Conservation (phyloP, 768 basidiomycete genomes). For the Lactarius deliciosus region DNA sequence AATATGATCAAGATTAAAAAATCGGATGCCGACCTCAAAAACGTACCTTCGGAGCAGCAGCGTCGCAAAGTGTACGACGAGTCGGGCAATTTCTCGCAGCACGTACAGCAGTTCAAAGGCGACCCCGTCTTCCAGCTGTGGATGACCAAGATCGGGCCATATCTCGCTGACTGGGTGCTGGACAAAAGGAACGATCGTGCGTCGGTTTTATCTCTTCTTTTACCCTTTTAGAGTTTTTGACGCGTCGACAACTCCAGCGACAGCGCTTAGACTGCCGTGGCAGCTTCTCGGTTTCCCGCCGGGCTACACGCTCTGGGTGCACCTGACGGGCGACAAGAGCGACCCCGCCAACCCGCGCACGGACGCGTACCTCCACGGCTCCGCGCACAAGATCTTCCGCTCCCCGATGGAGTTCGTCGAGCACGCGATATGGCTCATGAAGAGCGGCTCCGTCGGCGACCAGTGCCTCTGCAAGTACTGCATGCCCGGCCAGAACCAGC, state of each 20-base stretch:
- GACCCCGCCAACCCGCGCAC: constrained; percentile 22
- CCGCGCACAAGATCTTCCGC: constrained; percentile 16
- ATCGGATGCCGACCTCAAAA: neutral
- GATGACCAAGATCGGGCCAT: constrained; percentile 11
- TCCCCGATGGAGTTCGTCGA: constrained; percentile 27
- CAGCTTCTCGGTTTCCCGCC: constrained; percentile 8
- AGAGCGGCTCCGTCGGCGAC: neutral
- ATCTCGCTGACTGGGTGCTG: constrained; percentile 21
- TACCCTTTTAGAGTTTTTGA: neutral
- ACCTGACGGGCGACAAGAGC: constrained; percentile 1
- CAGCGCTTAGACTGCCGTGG: neutral
- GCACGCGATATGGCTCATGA: constrained; percentile 30
- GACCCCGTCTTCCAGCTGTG: neutral
- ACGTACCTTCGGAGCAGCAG: neutral
- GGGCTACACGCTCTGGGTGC: constrained; percentile 20
- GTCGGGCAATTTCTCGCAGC: neutral
- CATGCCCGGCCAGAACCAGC: constrained; percentile 3
- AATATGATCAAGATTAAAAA: constrained; percentile 20
- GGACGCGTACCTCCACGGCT: constrained; percentile 22
- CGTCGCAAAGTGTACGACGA: neutral
- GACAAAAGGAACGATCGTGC: neutral
- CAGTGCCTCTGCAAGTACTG: constrained; percentile 23
- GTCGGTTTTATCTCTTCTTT: neutral
- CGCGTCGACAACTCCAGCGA: neutral
- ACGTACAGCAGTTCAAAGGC: fast-evolving